Evolutionary conservation across 2,329 filamentous ascomycete genomes (phyloP), one percentile per base, ranked within the genome.

Genomic region (Thelonectria discophora): DNA sequence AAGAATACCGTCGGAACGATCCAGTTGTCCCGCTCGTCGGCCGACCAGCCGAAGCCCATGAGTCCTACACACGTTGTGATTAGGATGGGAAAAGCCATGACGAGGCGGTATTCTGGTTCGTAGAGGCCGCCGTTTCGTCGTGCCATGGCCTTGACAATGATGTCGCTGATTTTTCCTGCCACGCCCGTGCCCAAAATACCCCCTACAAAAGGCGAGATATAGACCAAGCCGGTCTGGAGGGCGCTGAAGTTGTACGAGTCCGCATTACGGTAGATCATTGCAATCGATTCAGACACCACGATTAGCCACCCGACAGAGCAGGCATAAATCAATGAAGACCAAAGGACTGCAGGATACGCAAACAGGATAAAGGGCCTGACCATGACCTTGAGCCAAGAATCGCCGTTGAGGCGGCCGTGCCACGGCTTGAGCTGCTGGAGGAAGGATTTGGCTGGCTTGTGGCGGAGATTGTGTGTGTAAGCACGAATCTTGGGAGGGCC

Each of bases 41-140:
- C 92, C 10, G 90, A 93, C 95, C 94, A 98, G n/a, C 94, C 94
- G 72, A 95, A 98, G 2, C 93, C 94, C 88, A 97, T 97, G 15
- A 98, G 84, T 0, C 95, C 95, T 32, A 94, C 87, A 1, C 89
- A 87, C 0, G 94, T 97, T 3, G 88, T 88, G 55, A 97, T 71
- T 1, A 90, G 82, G 32, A 97, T 89, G 0, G 94, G 94, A 3
- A 90, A 78, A 0, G 88, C 92, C 94, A 98, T 97, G 45, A 97
- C 85, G 0, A 97, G 85, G 7, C 94, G 87, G 73, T 96, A 98
- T 76, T 98, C 94, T 1, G 94, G 94, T 76, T 98, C 94, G 75
- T 97, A 98, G 3, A 98, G 81, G 2, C 94, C 94, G n/a, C 92
- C 93, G 69, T 98, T 98, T 27, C 89, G 88, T 37, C 89, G 86